phyloP scores from a whole-genome alignment of 2,329 filamentous ascomycete species.

The Didymella keratinophila region DNA sequence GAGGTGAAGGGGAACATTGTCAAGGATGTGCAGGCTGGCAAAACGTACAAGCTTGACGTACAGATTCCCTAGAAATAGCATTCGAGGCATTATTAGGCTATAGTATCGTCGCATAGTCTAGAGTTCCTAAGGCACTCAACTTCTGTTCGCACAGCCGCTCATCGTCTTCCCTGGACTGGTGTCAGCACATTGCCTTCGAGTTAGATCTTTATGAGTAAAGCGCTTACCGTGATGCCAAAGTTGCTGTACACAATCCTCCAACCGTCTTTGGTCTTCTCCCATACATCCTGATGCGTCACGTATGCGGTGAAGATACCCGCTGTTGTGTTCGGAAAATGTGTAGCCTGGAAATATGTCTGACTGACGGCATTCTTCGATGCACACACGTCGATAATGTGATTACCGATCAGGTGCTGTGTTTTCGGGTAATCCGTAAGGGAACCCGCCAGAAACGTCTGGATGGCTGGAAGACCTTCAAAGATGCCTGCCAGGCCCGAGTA shows the following conservation, averaged over 20 bases:
- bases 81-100: background rate
- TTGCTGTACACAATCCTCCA: slow-evolving; percentile 21
- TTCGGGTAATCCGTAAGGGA: slow-evolving; percentile 10
- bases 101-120: background rate
- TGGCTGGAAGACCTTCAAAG: slow-evolving; percentile 11
- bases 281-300: slow-evolving; percentile 16
- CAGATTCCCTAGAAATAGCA: slow-evolving; percentile 6
- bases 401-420: slow-evolving; percentile 15
- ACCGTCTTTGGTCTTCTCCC: slow-evolving; percentile 13
- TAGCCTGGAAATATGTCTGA: slow-evolving; percentile 18
- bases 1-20: slow-evolving; percentile 54
- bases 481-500: slow-evolving; percentile 17
- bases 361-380: slow-evolving; percentile 12
- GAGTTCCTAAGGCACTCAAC: background rate
- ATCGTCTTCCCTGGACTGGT: slow-evolving; percentile 2
- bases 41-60: slow-evolving; percentile 57
- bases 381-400: slow-evolving; percentile 20
- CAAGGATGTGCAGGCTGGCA: slow-evolving; percentile 53
- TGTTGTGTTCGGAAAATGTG: slow-evolving; percentile 16
- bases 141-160: background rate
- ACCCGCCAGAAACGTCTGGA: slow-evolving; percentile 9
- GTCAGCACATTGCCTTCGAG: background rate
- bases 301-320: slow-evolving; percentile 12
- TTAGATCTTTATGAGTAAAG: background rate
- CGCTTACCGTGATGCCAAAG: slow-evolving; percentile 16